Evolutionary conservation across 768 basidiomycete genomes (phyloP).

Genomic region (Boletellus sp.): DNA sequence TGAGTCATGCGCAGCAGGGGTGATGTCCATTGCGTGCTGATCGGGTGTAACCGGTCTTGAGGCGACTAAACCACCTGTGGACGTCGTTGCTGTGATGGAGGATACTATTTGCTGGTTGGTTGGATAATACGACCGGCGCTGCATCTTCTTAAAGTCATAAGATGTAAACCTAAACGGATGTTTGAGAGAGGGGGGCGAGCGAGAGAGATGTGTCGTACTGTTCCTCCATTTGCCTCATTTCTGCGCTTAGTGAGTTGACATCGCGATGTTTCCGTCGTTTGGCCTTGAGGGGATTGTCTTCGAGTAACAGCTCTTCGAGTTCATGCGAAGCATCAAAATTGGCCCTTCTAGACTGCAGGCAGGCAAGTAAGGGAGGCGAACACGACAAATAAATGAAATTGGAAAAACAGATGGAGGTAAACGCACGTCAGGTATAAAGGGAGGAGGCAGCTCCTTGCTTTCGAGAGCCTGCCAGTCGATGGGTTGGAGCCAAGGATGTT

Average conservation of each 20-base stretch:
- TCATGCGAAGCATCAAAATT: slow-evolving; percentile 99
- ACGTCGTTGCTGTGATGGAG: slow-evolving; percentile 70
- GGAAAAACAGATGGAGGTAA: slow-evolving; percentile 4
- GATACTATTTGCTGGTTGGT: slow-evolving; percentile 64
- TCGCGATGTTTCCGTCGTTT: slow-evolving; percentile 91
- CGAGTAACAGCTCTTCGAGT: slow-evolving; percentile 89
- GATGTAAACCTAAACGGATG: slow-evolving; percentile 64
- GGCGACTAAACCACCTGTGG: slow-evolving; percentile 63
- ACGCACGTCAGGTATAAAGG: slow-evolving; percentile 87
- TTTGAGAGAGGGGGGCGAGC: background rate
- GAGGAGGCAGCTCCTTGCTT: slow-evolving; percentile 67
- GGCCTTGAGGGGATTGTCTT: slow-evolving; percentile 96
- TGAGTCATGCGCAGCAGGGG: slow-evolving; percentile 42
- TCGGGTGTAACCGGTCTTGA: slow-evolving; percentile 75
- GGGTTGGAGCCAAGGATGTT: slow-evolving; percentile 82
- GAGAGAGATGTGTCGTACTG: slow-evolving; percentile 54
- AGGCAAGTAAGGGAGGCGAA: slow-evolving; percentile 5
- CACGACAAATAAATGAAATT: background rate
- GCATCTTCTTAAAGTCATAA: slow-evolving; percentile 92
- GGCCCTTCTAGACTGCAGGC: slow-evolving; percentile 88
- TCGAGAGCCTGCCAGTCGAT: slow-evolving; percentile 90
- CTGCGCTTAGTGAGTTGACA: slow-evolving; percentile 69
- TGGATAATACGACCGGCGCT: slow-evolving; percentile 87
- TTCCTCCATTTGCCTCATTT: slow-evolving; percentile 98
- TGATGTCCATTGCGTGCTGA: slow-evolving; percentile 41